Percentiles rank a stretch among this genome's conserved stretches.
phyloP scores from a whole-genome alignment of 2,329 filamentous ascomycete species.

The Rosellinia necatrix region DNA sequence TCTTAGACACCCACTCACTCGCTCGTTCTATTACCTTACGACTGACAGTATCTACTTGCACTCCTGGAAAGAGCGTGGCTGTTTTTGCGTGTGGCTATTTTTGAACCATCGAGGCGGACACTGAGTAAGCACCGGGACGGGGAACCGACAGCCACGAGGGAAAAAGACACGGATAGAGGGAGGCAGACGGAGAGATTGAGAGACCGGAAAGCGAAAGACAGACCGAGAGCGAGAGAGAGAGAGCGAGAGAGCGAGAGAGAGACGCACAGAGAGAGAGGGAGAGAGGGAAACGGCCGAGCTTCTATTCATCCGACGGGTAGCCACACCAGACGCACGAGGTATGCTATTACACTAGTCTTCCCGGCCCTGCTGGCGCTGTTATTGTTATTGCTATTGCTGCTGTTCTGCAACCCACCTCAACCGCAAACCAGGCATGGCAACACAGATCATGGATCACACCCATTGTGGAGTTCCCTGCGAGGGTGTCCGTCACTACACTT shows the following conservation, averaged over 20 bases:
- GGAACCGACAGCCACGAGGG: constrained; percentile 9
- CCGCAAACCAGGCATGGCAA: constrained; percentile 16
- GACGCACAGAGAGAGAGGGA: not conserved
- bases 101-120: constrained; percentile 1
- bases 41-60: constrained; percentile 2
- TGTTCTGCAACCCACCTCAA: constrained; percentile 14
- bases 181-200: not conserved
- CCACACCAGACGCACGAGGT: constrained; percentile 29
- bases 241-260: not conserved
- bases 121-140: constrained; percentile 7
- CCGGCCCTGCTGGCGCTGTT: constrained; percentile 20
- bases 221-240: not conserved
- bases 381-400: no score
- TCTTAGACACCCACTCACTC: constrained; percentile 7
- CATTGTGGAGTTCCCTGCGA: constrained; percentile 24
- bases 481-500: constrained; percentile 12
- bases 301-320: constrained; percentile 26
- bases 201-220: no score
- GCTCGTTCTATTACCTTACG: constrained; percentile 16
- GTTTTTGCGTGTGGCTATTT: constrained; percentile 8
- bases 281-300: constrained; percentile 13
- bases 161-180: not conserved
- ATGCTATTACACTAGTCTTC: constrained; percentile 27
- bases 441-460: constrained; percentile 25
- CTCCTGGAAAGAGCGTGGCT: constrained; percentile 15